Conservation (phyloP, 2,329 filamentous ascomycete species). For the Leptographium radiaticola region DNA sequence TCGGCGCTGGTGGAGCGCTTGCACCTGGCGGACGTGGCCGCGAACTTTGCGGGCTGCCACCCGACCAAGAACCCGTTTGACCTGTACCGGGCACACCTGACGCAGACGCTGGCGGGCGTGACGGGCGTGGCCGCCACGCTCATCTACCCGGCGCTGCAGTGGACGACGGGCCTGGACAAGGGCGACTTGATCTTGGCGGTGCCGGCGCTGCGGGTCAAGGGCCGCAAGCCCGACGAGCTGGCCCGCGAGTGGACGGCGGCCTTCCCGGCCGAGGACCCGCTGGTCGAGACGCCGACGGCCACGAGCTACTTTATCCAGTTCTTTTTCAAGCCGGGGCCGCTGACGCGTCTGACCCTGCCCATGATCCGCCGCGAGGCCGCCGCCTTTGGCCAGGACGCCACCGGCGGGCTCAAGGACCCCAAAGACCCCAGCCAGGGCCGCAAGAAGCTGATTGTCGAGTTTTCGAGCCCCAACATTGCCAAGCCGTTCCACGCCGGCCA, state of each 20-base stretch:
- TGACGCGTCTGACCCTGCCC: slow-evolving; percentile 54
- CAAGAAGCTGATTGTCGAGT: slow-evolving; percentile 65
- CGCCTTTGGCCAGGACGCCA: slow-evolving; percentile 52
- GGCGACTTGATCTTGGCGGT: slow-evolving; percentile 70
- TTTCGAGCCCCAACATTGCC: slow-evolving; percentile 76
- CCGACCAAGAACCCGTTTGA: slow-evolving; percentile 65
- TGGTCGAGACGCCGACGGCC: slow-evolving; percentile 57
- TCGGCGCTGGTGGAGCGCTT: slow-evolving; percentile 22
- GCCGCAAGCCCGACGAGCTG: slow-evolving; percentile 50
- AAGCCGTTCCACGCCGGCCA: slow-evolving; percentile 76
- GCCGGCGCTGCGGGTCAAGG: slow-evolving; percentile 67
- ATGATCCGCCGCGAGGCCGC: slow-evolving; percentile 49
- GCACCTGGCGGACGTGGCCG: slow-evolving; percentile 20
- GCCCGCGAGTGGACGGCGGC: slow-evolving; percentile 48
- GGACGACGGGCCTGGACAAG: slow-evolving; percentile 69
- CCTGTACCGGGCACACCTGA: slow-evolving; percentile 66
- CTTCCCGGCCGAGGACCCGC: slow-evolving; percentile 44
- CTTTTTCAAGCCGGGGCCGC: slow-evolving; percentile 60
- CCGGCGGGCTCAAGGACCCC: slow-evolving; percentile 46
- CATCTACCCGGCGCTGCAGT: slow-evolving; percentile 64
- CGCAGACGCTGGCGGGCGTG: slow-evolving; percentile 51
- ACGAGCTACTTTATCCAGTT: slow-evolving; percentile 63
- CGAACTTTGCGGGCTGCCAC: slow-evolving; percentile 42
- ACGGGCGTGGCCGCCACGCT: slow-evolving; percentile 58
- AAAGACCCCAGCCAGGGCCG: slow-evolving; percentile 44